These are phyloP conservation scores for Gliomastix tumulicola DNA, from an alignment of 2,329 filamentous ascomycete species.

Conservation along the genomic window DNA sequence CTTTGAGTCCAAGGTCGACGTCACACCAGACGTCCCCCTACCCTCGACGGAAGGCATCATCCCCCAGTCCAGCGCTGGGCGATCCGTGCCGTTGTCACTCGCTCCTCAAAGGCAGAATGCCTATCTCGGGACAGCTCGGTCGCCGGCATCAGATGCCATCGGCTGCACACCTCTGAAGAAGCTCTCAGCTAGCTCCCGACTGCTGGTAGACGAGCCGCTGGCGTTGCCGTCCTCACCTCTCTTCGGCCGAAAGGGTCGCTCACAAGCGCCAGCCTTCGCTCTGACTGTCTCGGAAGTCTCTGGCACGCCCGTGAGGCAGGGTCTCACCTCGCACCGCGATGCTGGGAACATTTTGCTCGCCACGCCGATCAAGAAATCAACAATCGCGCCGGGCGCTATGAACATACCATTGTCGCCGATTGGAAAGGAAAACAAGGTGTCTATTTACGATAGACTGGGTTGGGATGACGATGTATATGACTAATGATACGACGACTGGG, in stretches of 20 bases:
- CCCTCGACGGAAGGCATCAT: conserved; percentile 19
- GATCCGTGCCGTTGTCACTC: too few relatives aligned
- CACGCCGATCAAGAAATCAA: conserved; percentile 7
- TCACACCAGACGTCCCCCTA: conserved; percentile 10
- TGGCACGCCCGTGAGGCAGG: too few relatives aligned
- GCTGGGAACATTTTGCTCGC: too few relatives aligned
- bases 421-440: conserved; percentile 23
- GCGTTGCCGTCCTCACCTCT: conserved; percentile 28
- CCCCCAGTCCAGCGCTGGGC: conserved; percentile 29
- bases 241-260: conserved; percentile 17
- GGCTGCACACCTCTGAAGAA: conserved; percentile 7
- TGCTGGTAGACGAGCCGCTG: conserved; percentile 15
- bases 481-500: too few relatives aligned
- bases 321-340: too few relatives aligned
- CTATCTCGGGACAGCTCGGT: conserved; percentile 17
- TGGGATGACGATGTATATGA: conserved; percentile 53
- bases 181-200: too few relatives aligned
- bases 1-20: conserved; percentile 23
- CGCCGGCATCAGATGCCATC: conserved; percentile 5
- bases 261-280: too few relatives aligned
- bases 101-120: too few relatives aligned
- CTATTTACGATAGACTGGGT: conserved; percentile 47
- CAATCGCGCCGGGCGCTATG: conserved; percentile 7
- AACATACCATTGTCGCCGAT: too few relatives aligned
- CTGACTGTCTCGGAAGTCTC: too few relatives aligned